These are phyloP conservation scores for Suillus weaverae DNA, from an alignment of 768 basidiomycete genomes.

Conservation along the genomic window DNA sequence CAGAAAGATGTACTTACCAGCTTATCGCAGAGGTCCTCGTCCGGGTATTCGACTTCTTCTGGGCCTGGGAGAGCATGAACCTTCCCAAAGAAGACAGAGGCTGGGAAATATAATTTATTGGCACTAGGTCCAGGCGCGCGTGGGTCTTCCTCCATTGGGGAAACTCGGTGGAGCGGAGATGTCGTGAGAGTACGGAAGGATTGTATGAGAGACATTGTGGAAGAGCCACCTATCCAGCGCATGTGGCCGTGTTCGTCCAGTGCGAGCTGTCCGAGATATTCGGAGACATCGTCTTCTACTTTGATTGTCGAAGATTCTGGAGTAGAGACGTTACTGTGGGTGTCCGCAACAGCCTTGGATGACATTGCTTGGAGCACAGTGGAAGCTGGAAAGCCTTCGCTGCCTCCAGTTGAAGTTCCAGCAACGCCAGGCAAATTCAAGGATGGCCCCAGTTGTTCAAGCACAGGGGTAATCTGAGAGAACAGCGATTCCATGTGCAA, in stretches of 20 bases:
- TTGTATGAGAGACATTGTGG: slow-evolving; percentile 89
- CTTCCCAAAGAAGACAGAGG: slow-evolving; percentile 85
- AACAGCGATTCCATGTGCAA: slow-evolving; percentile 90
- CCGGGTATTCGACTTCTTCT: slow-evolving; percentile 87
- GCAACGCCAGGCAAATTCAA: slow-evolving; percentile 42
- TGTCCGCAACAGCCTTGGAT: slow-evolving; percentile 36
- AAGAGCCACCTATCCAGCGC: slow-evolving; percentile 91
- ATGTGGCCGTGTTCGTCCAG: slow-evolving; percentile 88
- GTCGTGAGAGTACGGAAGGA: slow-evolving; percentile 79
- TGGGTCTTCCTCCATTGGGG: slow-evolving; percentile 83
- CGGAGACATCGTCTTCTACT: slow-evolving; percentile 70
- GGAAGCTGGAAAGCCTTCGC: slow-evolving; percentile 25
- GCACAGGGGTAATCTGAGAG: slow-evolving; percentile 74
- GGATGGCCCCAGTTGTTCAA: slow-evolving; percentile 68
- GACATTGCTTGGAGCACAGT: slow-evolving; percentile 37
- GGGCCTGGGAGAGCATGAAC: slow-evolving; percentile 77
- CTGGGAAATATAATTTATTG: slow-evolving; percentile 87
- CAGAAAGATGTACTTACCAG: slow-evolving; percentile 51
- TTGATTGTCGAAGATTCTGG: slow-evolving; percentile 35
- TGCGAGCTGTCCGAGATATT: slow-evolving; percentile 85
- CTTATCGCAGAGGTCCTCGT: slow-evolving; percentile 83
- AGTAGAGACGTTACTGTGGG: slow-evolving; percentile 33
- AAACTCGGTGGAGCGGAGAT: slow-evolving; percentile 72
- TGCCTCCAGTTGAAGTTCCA: slow-evolving; percentile 24
- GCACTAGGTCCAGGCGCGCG: slow-evolving; percentile 75